Percentiles rank a stretch among this genome's conserved stretches.
Conservation (phyloP, 129 eudicot genomes). For the Saussurea involucrata region DNA sequence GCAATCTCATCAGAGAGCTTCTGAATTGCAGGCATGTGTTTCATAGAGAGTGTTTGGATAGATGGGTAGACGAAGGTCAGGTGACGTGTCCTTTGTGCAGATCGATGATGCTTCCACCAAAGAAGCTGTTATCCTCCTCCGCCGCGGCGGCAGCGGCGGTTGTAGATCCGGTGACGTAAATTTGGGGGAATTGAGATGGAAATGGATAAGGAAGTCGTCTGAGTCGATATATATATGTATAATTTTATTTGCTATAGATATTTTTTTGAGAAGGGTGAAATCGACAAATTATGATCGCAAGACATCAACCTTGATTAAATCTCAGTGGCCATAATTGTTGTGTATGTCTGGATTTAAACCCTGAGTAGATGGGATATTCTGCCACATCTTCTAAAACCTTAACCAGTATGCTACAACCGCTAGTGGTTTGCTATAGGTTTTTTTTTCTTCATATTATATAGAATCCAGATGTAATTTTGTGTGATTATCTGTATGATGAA, state of each 20-base stretch:
- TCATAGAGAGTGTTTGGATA: slow-evolving; percentile 38
- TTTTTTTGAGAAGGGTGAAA: too few relatives aligned
- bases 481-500: background rate
- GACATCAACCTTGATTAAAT: too few relatives aligned
- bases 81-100: slow-evolving; percentile 41
- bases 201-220: too few relatives aligned
- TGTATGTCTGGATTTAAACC: too few relatives aligned
- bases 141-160: background rate
- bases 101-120: slow-evolving; percentile 30
- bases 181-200: background rate
- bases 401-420: too few relatives aligned
- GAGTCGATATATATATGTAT: background rate
- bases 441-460: background rate
- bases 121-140: slow-evolving; percentile 9
- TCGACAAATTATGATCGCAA: too few relatives aligned
- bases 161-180: slow-evolving; percentile 5
- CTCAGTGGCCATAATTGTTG: too few relatives aligned
- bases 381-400: too few relatives aligned
- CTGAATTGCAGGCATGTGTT: slow-evolving; percentile 36
- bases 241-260: background rate
- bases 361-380: too few relatives aligned
- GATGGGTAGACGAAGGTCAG: slow-evolving; percentile 35
- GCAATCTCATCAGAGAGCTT: slow-evolving; percentile 31
- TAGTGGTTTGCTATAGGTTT: too few relatives aligned
- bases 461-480: background rate